phyloP scores from a whole-genome alignment of 805 yeast species.

The Hanseniaspora jakobsenii region DNA sequence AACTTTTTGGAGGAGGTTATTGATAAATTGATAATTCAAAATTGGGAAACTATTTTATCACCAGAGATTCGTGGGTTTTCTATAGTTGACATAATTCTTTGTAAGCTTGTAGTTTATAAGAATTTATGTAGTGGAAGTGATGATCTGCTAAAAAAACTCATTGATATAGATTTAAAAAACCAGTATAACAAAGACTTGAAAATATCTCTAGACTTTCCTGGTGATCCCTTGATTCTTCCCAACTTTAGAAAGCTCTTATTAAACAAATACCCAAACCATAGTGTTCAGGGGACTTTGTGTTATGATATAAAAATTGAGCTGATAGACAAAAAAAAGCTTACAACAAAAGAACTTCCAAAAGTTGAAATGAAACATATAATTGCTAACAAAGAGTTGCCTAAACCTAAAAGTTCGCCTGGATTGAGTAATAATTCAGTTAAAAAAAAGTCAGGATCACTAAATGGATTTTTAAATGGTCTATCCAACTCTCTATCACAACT shows the following conservation, averaged over 20 bases:
- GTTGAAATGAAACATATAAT: background rate
- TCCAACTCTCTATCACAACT: background rate
- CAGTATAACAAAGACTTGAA: background rate
- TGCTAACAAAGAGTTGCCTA: conserved; percentile 5
- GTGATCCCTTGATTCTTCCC: conserved; percentile 5
- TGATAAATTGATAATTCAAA: background rate
- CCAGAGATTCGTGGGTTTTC: conserved; percentile 10
- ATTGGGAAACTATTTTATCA: conserved; percentile 5
- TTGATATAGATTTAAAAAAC: conserved; percentile 2
- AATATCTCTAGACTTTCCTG: background rate
- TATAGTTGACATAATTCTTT: conserved; percentile 1
- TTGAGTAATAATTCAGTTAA: no score
- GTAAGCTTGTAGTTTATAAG: conserved; percentile 6
- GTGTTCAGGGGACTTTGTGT: no score
- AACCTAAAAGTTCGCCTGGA: background rate
- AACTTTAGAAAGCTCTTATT: conserved; percentile 3
- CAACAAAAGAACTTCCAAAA: background rate
- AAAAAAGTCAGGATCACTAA: background rate
- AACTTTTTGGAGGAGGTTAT: no score
- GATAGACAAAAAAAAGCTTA: no score
- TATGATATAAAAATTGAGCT: background rate
- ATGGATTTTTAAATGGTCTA: background rate
- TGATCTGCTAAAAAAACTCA: background rate
- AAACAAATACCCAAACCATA: background rate
- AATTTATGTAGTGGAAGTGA: background rate